phyloP scores from a whole-genome alignment of 306 rosid species.

The Castanea crenata region DNA sequence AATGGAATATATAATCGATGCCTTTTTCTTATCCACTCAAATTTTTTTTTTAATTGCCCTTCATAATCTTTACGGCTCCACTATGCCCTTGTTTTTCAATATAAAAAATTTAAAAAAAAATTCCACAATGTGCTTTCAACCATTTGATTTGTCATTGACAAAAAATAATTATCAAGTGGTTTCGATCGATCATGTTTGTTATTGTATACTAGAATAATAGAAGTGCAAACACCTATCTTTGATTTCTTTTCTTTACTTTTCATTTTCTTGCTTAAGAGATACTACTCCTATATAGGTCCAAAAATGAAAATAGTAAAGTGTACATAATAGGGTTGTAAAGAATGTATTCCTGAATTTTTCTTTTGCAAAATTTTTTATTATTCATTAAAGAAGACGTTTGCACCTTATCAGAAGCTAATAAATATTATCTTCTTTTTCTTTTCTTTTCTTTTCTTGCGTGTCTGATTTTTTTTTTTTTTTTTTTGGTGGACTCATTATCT shows the following conservation, averaged over 20 bases:
- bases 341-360: too few relatives aligned
- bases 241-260: not conserved
- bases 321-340: too few relatives aligned
- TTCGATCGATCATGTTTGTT: constrained; percentile 19
- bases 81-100: constrained; percentile 31
- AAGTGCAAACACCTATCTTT: not conserved
- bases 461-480: too few relatives aligned
- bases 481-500: too few relatives aligned
- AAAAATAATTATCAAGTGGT: constrained; percentile 28
- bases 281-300: too few relatives aligned
- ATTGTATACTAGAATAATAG: not conserved
- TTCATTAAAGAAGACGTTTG: too few relatives aligned
- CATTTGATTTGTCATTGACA: constrained; percentile 21
- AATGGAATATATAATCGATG: constrained; percentile 35
- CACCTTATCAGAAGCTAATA: too few relatives aligned
- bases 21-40: constrained; percentile 38
- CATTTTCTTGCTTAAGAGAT: not conserved
- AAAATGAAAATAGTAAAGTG: too few relatives aligned
- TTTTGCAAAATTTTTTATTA: too few relatives aligned
- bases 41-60: constrained; percentile 17
- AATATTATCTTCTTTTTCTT: too few relatives aligned
- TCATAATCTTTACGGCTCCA: constrained; percentile 52
- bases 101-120: constrained; percentile 1
- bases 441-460: too few relatives aligned
- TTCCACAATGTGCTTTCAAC: constrained; percentile 17